Evolutionary conservation across 331 rosid genomes (phyloP).

Genomic region (Stylosanthes scabra): DNA sequence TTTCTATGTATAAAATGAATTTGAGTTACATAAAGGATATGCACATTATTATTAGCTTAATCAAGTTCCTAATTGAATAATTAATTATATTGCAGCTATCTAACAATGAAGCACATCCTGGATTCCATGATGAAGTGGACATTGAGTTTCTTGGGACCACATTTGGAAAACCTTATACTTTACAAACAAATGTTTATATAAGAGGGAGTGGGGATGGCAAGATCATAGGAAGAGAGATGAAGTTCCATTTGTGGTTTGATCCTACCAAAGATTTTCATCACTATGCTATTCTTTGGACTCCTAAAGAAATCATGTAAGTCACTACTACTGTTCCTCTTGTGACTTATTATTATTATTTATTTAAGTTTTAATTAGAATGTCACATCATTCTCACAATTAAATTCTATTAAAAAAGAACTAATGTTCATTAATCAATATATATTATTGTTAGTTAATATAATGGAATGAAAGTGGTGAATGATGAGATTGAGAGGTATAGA

Average conservation of each 20-base stretch:
- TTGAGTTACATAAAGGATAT: neutral
- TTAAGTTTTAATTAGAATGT: too few species aligned
- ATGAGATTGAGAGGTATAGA: too few species aligned
- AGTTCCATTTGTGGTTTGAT: slow-evolving; percentile 95
- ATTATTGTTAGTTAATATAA: too few species aligned
- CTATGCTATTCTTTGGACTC: slow-evolving; percentile 90
- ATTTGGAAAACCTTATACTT: slow-evolving; percentile 90
- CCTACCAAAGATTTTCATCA: slow-evolving; percentile 88
- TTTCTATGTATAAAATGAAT: slow-evolving; percentile 67
- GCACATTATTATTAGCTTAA: neutral
- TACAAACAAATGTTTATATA: slow-evolving; percentile 91
- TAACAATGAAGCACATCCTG: slow-evolving; percentile 94
- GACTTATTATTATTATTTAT: too few species aligned
- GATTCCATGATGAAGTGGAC: slow-evolving; percentile 95
- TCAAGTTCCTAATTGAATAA: neutral
- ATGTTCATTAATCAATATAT: too few species aligned
- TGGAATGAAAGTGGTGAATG: too few species aligned
- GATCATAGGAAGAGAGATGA: slow-evolving; percentile 92
- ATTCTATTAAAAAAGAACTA: too few species aligned
- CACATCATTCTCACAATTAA: too few species aligned
- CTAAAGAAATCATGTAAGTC: slow-evolving; percentile 84
- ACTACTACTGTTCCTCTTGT: neutral
- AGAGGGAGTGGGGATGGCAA: slow-evolving; percentile 95
- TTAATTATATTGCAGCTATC: slow-evolving; percentile 66
- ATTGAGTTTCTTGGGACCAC: slow-evolving; percentile 96